Evolutionary conservation across 2,329 filamentous ascomycete genomes (phyloP).

Genomic region (Catunica adiposa): DNA sequence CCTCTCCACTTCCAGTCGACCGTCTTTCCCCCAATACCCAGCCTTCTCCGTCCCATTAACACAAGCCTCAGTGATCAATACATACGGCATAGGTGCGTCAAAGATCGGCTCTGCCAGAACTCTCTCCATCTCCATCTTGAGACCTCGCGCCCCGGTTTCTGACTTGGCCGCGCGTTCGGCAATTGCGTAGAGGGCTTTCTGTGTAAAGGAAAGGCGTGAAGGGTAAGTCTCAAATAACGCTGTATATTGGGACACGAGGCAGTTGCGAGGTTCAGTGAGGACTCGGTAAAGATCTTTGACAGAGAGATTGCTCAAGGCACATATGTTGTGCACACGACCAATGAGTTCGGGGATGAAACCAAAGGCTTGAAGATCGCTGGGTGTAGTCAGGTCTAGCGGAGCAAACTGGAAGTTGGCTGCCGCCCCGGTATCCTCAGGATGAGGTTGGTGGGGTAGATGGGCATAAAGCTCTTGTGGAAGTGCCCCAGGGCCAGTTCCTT

Average conservation of each 20-base stretch:
- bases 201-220: slow-evolving; percentile 69
- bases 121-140: slow-evolving; percentile 68
- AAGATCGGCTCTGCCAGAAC: slow-evolving; percentile 69
- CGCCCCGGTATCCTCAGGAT: slow-evolving; percentile 18
- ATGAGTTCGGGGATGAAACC: slow-evolving; percentile 93
- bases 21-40: slow-evolving; percentile 51
- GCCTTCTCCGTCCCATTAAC: slow-evolving; percentile 45
- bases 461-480: slow-evolving; percentile 46
- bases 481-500: slow-evolving; percentile 31
- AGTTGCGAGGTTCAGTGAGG: slow-evolving; percentile 81
- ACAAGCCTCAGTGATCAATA: slow-evolving; percentile 55
- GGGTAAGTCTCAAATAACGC: slow-evolving; percentile 69
- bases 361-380: slow-evolving; percentile 63
- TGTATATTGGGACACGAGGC: slow-evolving; percentile 73
- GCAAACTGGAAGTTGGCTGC: slow-evolving; percentile 26
- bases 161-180: slow-evolving; percentile 47
- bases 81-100: slow-evolving; percentile 59
- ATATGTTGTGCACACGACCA: slow-evolving; percentile 82
- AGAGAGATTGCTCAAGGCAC: slow-evolving; percentile 63
- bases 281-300: slow-evolving; percentile 60
- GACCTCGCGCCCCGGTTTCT: slow-evolving; percentile 59
- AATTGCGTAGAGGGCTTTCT: slow-evolving; percentile 61
- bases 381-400: slow-evolving; percentile 54
- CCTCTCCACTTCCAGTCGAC: slow-evolving; percentile 51
- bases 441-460: slow-evolving; percentile 40